A percentile compares a stretch with the other conserved stretches of the same genome.
Evolutionary conservation across 2,329 filamentous ascomycete genomes (phyloP).

Genomic region (Coniochaeta sp.): DNA sequence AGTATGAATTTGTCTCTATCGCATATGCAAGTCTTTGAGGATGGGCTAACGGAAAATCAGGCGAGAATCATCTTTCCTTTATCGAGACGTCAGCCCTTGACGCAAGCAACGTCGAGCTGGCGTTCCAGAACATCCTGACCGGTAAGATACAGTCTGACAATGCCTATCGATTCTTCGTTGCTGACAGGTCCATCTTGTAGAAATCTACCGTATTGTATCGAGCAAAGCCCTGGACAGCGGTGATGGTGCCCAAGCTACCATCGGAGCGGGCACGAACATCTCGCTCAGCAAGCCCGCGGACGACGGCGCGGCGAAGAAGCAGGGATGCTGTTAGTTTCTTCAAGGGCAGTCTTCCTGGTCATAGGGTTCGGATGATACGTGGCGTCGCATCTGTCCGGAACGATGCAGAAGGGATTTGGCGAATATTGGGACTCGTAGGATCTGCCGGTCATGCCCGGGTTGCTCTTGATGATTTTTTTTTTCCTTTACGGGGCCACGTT

Average conservation of each 20-base stretch:
- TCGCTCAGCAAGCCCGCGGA: slow-evolving; percentile 82
- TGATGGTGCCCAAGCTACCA: slow-evolving; percentile 71
- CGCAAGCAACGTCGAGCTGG: slow-evolving; percentile 97
- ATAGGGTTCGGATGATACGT: slow-evolving; percentile 1
- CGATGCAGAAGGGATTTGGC: neutral
- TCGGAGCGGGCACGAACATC: slow-evolving; percentile 74
- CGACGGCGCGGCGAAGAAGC: slow-evolving; percentile 64
- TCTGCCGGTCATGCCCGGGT: slow-evolving; percentile 1
- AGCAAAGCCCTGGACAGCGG: slow-evolving; percentile 93
- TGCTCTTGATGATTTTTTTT: slow-evolving; percentile 1
- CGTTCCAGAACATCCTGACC: slow-evolving; percentile 98
- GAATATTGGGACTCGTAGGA: neutral
- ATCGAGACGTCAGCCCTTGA: slow-evolving; percentile 99
- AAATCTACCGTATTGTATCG: slow-evolving; percentile 99
- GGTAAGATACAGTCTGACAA: slow-evolving; percentile 47
- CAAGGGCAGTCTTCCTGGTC: slow-evolving; percentile 1
- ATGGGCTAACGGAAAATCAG: slow-evolving; percentile 33
- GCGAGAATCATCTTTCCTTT: slow-evolving; percentile 96
- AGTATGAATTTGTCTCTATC: slow-evolving; percentile 47
- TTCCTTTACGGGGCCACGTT: neutral
- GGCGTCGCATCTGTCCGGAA: slow-evolving; percentile 7
- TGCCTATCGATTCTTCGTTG: neutral
- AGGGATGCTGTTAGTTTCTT: slow-evolving; percentile 67
- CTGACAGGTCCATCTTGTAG: slow-evolving; percentile 35
- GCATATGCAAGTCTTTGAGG: neutral